A percentile compares a stretch with the other conserved stretches of the same genome.
These are phyloP conservation scores for Rhododendron griersonianum DNA, from an alignment of 148 eudicot genomes.

Conservation along the genomic window DNA sequence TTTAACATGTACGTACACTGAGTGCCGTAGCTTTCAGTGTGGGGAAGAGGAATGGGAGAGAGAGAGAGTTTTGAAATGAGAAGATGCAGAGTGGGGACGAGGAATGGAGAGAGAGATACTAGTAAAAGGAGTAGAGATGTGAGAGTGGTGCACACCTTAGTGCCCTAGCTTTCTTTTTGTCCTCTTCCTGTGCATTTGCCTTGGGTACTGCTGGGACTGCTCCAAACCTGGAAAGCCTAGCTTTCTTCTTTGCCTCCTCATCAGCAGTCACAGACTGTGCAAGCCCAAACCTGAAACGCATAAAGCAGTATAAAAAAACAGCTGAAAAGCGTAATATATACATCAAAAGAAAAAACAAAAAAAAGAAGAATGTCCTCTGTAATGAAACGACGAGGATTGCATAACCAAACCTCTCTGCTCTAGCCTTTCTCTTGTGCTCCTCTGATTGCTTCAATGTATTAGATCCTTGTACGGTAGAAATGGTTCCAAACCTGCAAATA, in stretches of 20 bases:
- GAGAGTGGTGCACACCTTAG: conserved; percentile 41
- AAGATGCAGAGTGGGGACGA: too few species aligned
- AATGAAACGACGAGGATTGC: background rate
- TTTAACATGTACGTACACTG: too few species aligned
- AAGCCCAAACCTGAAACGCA: conserved; percentile 61
- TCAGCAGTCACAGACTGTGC: conserved; percentile 38
- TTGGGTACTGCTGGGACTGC: too few species aligned
- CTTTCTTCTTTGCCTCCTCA: conserved; percentile 30
- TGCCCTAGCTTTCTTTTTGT: conserved; percentile 62
- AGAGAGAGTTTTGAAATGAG: too few species aligned
- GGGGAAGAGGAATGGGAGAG: too few species aligned
- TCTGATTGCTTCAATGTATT: conserved; percentile 51
- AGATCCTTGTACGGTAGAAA: conserved; percentile 32
- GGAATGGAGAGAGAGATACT: too few species aligned
- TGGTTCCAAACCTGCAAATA: conserved; percentile 67
- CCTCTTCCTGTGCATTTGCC: too few species aligned
- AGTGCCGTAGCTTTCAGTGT: too few species aligned
- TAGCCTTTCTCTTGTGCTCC: conserved; percentile 87
- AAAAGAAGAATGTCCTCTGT: background rate
- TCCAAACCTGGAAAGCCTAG: too few species aligned
- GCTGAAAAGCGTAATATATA: background rate
- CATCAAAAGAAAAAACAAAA: too few species aligned
- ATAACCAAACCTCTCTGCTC: conserved; percentile 78
- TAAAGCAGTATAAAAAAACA: background rate
- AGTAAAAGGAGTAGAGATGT: too few species aligned